These are phyloP conservation scores for Phytophthora pistaciae DNA, from an alignment of 352 stramenopile genomes.

Conservation along the genomic window DNA sequence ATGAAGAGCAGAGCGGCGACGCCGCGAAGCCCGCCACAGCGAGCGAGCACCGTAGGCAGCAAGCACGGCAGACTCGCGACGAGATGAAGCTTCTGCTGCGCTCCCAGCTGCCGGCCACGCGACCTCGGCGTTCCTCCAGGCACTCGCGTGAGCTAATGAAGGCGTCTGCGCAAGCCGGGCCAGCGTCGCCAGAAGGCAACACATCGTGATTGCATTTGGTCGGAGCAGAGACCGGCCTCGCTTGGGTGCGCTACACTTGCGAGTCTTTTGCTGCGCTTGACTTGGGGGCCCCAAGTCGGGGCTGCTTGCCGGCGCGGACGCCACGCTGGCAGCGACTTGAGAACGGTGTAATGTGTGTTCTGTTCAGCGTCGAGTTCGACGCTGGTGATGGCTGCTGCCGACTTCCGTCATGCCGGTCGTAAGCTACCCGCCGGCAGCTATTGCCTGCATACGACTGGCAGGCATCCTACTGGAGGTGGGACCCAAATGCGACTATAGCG, in stretches of 20 bases:
- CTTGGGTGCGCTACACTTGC: neutral
- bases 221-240: slow-evolving; percentile 19
- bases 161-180: neutral
- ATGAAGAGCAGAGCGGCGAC: neutral
- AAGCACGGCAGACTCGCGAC: slow-evolving; percentile 17
- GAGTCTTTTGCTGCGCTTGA: neutral
- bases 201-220: slow-evolving; percentile 24
- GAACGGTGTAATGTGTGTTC: neutral
- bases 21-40: neutral
- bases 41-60: neutral
- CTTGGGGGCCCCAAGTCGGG: too few relatives aligned
- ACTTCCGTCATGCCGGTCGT: neutral
- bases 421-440: neutral
- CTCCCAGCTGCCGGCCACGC: slow-evolving; percentile 28
- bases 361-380: neutral
- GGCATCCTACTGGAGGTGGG: slow-evolving; percentile 11
- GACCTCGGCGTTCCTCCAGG: slow-evolving; percentile 16
- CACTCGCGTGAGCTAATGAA: slow-evolving; percentile 34
- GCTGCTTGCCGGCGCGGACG: neutral
- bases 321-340: neutral
- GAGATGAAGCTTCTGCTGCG: slow-evolving; percentile 22
- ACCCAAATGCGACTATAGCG: slow-evolving; percentile 35
- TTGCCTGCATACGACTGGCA: slow-evolving; percentile 22
- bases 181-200: slow-evolving; percentile 29
- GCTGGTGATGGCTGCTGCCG: neutral